Evolutionary conservation across 2,329 filamentous ascomycete genomes (phyloP).

Genomic region (Aspergillus cejpii): DNA sequence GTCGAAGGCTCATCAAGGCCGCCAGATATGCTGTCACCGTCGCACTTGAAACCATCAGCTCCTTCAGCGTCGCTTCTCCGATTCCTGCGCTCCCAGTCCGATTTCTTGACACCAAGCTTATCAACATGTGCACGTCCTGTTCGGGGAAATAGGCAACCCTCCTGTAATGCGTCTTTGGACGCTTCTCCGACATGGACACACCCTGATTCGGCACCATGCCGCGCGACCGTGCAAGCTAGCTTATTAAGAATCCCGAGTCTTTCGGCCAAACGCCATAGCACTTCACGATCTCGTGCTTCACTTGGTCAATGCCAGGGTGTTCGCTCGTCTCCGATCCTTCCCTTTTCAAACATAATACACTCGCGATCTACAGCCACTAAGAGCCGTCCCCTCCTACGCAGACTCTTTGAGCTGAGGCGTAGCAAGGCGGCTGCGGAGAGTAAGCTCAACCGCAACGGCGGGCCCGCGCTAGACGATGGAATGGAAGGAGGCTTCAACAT

Average conservation of each 20-base stretch:
- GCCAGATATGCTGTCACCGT: slow-evolving; percentile 35
- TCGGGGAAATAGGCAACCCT: slow-evolving; percentile 13
- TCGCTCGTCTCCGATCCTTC: slow-evolving; percentile 4
- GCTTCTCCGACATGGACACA: slow-evolving; percentile 20
- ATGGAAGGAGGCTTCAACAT: slow-evolving; percentile 58
- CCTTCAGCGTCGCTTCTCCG: slow-evolving; percentile 57
- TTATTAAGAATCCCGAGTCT: slow-evolving; percentile 21
- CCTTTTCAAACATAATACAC: slow-evolving; percentile 8
- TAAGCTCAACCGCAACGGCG: slow-evolving; percentile 50
- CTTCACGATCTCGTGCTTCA: slow-evolving; percentile 12
- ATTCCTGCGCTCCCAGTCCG: slow-evolving; percentile 66
- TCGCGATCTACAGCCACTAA: slow-evolving; percentile 29
- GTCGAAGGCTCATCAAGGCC: slow-evolving; percentile 8
- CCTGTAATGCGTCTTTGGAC: slow-evolving; percentile 12
- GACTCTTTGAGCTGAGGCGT: slow-evolving; percentile 32
- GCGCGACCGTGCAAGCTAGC: slow-evolving; percentile 26
- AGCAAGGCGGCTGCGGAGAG: slow-evolving; percentile 30
- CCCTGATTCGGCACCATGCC: slow-evolving; percentile 16
- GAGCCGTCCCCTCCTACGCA: slow-evolving; percentile 31
- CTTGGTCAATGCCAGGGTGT: slow-evolving; percentile 2
- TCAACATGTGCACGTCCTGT: slow-evolving; percentile 20
- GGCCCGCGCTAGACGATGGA: slow-evolving; percentile 54
- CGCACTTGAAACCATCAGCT: slow-evolving; percentile 33
- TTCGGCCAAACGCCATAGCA: slow-evolving; percentile 7
- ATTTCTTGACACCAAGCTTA: slow-evolving; percentile 47